A percentile compares a stretch with the other conserved stretches of the same genome.
Evolutionary conservation across 345 rosid genomes (phyloP).

Genomic region (Salix purpurea): DNA sequence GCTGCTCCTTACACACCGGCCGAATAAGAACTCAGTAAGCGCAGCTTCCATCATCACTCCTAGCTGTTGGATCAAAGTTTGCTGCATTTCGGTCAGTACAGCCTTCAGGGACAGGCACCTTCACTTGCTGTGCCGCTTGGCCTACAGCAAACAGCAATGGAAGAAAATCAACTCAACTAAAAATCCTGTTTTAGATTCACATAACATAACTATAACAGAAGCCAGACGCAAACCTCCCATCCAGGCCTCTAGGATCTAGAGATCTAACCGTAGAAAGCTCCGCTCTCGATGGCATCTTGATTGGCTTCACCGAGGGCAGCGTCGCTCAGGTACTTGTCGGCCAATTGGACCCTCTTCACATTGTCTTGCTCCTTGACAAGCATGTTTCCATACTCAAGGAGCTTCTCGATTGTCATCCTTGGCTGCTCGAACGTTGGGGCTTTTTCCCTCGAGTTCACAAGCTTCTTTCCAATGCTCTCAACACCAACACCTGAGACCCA

Average conservation of each 20-base stretch:
- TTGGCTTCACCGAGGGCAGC: constrained; percentile 95
- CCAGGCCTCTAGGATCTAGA: constrained; percentile 32
- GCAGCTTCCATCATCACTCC: constrained; percentile 95
- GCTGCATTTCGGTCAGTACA: constrained; percentile 65
- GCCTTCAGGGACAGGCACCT: constrained; percentile 72
- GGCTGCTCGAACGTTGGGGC: constrained; percentile 83
- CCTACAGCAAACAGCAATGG: constrained; percentile 41
- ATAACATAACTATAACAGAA: neutral
- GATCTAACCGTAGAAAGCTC: constrained; percentile 72
- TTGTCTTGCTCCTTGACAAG: constrained; percentile 88
- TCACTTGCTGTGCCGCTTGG: constrained; percentile 75
- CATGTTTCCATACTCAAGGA: constrained; percentile 78
- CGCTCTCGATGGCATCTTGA: constrained; percentile 55
- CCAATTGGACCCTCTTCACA: constrained; percentile 93
- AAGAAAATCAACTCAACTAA: neutral
- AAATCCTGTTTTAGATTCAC: neutral
- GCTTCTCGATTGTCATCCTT: constrained; percentile 62
- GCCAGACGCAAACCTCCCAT: constrained; percentile 33
- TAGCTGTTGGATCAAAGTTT: constrained; percentile 87
- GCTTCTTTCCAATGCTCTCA: constrained; percentile 57
- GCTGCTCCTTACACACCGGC: constrained; percentile 5
- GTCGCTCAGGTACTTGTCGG: constrained; percentile 72
- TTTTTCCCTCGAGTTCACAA: constrained; percentile 87
- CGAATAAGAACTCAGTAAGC: constrained; percentile 30
- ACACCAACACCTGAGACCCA: constrained; percentile 66